Evolutionary conservation across 2,329 filamentous ascomycete genomes (phyloP).

Genomic region (Endoconidiophora laricicola): DNA sequence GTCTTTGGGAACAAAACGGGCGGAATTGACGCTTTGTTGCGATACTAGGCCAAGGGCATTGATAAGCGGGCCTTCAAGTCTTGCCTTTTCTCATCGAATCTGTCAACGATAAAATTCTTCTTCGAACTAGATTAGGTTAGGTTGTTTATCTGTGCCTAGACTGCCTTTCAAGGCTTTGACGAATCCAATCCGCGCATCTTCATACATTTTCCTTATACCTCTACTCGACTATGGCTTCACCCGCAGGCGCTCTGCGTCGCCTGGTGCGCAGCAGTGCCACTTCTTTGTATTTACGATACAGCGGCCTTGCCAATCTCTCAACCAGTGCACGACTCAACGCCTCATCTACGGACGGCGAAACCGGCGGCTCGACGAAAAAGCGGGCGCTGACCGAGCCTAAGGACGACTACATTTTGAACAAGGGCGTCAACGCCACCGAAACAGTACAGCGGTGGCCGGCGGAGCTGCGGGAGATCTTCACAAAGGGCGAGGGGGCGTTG

Average conservation of each 20-base stretch:
- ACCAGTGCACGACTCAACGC: not conserved
- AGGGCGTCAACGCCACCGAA: constrained; percentile 8
- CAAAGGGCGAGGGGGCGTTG: constrained; percentile 4
- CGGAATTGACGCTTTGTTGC: too few species aligned
- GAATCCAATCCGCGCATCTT: not conserved
- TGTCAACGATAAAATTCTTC: not conserved
- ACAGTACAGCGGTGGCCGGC: constrained; percentile 11
- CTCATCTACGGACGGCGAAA: not conserved
- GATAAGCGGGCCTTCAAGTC: too few species aligned
- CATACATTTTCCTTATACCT: not conserved
- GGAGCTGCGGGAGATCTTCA: constrained; percentile 9
- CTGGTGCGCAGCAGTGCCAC: not conserved
- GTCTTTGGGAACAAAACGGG: too few species aligned
- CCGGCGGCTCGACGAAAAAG: constrained; percentile 6
- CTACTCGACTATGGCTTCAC: constrained; percentile 2
- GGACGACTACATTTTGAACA: constrained; percentile 10
- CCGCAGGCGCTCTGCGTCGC: not conserved
- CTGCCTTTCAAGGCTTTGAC: not conserved
- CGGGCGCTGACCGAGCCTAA: constrained; percentile 7
- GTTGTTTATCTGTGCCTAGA: not conserved
- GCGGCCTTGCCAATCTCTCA: not conserved
- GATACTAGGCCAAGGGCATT: too few species aligned
- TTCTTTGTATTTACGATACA: not conserved
- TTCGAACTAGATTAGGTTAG: not conserved
- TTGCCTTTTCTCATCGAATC: not conserved